Conservation (phyloP, 768 basidiomycete species). For the Hemileccinum impolitum region DNA sequence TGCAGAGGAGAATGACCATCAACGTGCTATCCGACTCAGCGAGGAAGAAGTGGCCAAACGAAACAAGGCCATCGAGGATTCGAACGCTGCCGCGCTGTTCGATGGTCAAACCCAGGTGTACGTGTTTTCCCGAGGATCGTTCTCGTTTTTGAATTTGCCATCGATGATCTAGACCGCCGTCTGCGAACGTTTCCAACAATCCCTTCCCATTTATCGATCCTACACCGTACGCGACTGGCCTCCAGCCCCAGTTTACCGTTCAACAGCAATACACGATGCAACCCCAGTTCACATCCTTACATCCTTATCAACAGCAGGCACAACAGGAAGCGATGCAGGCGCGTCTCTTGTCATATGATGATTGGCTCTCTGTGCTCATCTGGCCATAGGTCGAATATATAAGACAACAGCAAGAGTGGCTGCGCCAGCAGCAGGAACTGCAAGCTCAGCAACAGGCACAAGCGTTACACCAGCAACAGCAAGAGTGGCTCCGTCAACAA, state of each 20-base stretch:
- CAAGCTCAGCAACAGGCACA: slow-evolving; percentile 45
- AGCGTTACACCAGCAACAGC: slow-evolving; percentile 45
- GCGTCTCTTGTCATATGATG: not conserved
- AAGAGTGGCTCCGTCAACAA: slow-evolving; percentile 62
- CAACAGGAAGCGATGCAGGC: slow-evolving; percentile 85
- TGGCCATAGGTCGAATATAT: slow-evolving; percentile 39
- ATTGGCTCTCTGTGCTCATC: slow-evolving; percentile 4
- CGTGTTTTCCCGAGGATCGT: slow-evolving; percentile 27
- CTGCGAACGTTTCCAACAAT: slow-evolving; percentile 38
- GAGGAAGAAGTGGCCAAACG: slow-evolving; percentile 87
- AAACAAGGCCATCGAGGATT: slow-evolving; percentile 64
- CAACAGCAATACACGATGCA: slow-evolving; percentile 75
- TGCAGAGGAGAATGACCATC: slow-evolving; percentile 80
- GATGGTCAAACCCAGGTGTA: slow-evolving; percentile 84
- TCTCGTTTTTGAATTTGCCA: slow-evolving; percentile 1
- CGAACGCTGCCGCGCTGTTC: slow-evolving; percentile 73
- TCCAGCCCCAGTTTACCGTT: slow-evolving; percentile 71
- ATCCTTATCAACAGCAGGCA: slow-evolving; percentile 89
- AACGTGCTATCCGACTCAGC: slow-evolving; percentile 78
- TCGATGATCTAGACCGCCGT: slow-evolving; percentile 26
- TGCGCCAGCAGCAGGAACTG: slow-evolving; percentile 59
- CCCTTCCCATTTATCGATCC: slow-evolving; percentile 63
- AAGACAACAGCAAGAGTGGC: slow-evolving; percentile 63
- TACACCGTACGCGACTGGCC: slow-evolving; percentile 52
- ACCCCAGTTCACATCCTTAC: slow-evolving; percentile 90